phyloP scores from a whole-genome alignment of 352 stramenopile species.

The Globisporangium nunn region DNA sequence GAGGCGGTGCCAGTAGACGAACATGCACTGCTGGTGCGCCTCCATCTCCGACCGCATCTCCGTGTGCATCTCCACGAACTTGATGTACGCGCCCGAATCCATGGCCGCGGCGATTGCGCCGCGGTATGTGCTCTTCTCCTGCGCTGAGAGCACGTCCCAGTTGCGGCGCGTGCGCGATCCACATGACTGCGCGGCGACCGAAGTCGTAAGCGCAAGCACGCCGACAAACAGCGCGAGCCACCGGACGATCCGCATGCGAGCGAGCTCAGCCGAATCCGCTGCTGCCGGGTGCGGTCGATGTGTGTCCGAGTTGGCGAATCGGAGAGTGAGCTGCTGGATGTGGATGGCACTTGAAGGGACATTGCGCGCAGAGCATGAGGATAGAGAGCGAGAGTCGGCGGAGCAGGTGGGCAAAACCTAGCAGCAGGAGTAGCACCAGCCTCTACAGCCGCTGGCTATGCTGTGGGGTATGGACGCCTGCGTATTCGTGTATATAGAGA shows the following conservation, averaged over 20 bases:
- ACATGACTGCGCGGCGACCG: conserved; percentile 5
- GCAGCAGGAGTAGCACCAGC: not conserved
- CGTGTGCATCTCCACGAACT: conserved; percentile 59
- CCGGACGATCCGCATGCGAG: not conserved
- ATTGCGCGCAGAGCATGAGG: not conserved
- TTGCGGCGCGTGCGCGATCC: conserved; percentile 13
- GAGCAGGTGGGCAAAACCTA: not conserved
- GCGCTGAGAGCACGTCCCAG: conserved; percentile 15
- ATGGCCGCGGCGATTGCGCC: conserved; percentile 16
- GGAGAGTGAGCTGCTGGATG: not conserved
- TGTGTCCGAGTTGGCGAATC: not conserved
- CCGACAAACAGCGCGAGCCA: conserved; percentile 1
- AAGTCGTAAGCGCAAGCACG: not conserved
- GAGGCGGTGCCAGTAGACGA: conserved; percentile 76
- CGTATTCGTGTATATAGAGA: not conserved
- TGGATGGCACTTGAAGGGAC: not conserved
- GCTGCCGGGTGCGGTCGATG: too few species aligned
- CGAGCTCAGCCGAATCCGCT: too few species aligned
- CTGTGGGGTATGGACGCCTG: too few species aligned
- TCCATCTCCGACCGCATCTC: conserved; percentile 45
- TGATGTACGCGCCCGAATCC: conserved; percentile 24
- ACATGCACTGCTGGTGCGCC: conserved; percentile 63
- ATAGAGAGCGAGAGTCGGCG: not conserved
- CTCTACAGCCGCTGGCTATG: not conserved
- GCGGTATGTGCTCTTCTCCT: conserved; percentile 15